Conservation (phyloP, 176 grass and related monocot species). For the Phoenix dactylifera region DNA sequence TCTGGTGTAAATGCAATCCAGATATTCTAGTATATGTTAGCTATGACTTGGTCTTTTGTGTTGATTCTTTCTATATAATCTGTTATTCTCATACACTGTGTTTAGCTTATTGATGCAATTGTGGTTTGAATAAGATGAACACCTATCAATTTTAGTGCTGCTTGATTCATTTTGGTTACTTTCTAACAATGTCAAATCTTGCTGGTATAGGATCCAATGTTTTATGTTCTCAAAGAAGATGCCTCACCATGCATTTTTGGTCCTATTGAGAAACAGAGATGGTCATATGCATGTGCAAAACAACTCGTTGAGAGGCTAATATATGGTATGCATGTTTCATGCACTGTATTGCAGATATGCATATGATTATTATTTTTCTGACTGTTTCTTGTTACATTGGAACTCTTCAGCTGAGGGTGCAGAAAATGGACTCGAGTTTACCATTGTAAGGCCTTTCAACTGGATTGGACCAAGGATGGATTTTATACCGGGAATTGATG, state of each 20-base stretch:
- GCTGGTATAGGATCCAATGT: slow-evolving; percentile 57
- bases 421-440: slow-evolving; percentile 79
- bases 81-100: no score
- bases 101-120: no score
- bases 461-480: slow-evolving; percentile 99
- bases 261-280: slow-evolving; percentile 80
- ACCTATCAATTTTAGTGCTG: no score
- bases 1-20: no score
- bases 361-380: slow-evolving; percentile 5
- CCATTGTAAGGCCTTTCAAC: slow-evolving; percentile 93
- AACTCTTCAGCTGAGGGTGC: slow-evolving; percentile 71
- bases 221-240: slow-evolving; percentile 93
- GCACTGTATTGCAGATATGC: slow-evolving; percentile 1
- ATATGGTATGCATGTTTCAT: slow-evolving; percentile 38
- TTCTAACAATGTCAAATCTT: no score
- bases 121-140: no score
- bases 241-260: slow-evolving; percentile 85
- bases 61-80: no score
- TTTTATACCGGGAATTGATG: slow-evolving; percentile 95
- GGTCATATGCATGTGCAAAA: slow-evolving; percentile 92
- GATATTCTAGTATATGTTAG: no score
- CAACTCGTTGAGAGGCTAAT: slow-evolving; percentile 95
- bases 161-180: no score
- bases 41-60: no score
- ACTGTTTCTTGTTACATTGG: slow-evolving; percentile 11